Evolutionary conservation across 2,329 filamentous ascomycete species (phyloP).

Genomic region (Fonsecaea multimorphosa): DNA sequence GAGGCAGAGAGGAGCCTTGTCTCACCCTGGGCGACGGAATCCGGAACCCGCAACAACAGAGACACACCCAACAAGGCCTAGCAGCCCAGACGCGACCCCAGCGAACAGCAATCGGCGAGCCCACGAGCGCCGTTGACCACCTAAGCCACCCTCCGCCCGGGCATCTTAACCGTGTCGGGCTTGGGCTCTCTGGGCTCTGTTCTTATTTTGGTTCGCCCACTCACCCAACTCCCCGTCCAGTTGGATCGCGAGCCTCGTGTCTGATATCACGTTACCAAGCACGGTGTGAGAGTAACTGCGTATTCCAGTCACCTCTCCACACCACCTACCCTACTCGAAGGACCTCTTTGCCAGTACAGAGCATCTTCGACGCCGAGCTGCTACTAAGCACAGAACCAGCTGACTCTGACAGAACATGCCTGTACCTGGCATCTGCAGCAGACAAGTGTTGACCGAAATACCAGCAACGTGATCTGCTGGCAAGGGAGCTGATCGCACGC

Average conservation of each 20-base stretch:
- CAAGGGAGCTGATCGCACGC: not conserved
- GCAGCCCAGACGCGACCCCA: conserved; percentile 8
- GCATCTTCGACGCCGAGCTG: not conserved
- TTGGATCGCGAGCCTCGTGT: conserved; percentile 8
- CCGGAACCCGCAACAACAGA: conserved; percentile 23
- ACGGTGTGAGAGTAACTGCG: too few relatives aligned
- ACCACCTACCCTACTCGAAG: too few relatives aligned
- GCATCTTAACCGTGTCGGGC: conserved; percentile 19
- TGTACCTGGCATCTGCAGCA: not conserved
- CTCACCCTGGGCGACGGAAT: conserved; percentile 33
- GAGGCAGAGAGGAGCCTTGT: conserved; percentile 10
- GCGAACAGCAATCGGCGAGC: not conserved
- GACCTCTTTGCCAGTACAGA: not conserved
- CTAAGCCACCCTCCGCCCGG: conserved; percentile 15
- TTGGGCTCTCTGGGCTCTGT: not conserved
- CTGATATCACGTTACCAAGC: conserved; percentile 5
- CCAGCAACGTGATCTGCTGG: too few relatives aligned
- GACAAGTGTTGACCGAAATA: not conserved
- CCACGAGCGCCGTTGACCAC: not conserved
- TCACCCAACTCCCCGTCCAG: not conserved
- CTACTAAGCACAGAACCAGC: not conserved
- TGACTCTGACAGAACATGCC: not conserved
- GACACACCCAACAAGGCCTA: conserved; percentile 16
- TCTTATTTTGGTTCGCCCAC: conserved; percentile 26
- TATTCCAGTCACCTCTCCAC: not conserved